phyloP scores from a whole-genome alignment of 805 yeast genomes.

The Wickerhamiella shivajii region DNA sequence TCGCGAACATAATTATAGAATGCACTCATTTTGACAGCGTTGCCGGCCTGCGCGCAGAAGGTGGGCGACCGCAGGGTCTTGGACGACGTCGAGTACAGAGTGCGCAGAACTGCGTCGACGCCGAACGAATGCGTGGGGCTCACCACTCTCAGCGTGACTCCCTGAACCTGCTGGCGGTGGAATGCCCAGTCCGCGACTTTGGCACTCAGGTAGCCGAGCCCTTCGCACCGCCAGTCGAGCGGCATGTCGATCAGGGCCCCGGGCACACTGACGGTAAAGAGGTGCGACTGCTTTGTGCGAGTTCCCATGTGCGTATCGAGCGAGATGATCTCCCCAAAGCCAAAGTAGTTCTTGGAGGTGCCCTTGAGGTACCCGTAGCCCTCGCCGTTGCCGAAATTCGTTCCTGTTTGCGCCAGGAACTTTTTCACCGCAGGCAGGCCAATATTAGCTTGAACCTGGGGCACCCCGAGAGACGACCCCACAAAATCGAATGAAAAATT shows the following conservation, averaged over 20 bases:
- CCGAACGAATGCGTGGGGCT: constrained; percentile 36
- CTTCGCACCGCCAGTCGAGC: constrained; percentile 36
- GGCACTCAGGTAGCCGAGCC: constrained; percentile 35
- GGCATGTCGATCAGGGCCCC: constrained; percentile 30
- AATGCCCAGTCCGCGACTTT: constrained; percentile 40
- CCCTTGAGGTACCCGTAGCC: constrained; percentile 86
- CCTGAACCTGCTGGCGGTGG: constrained; percentile 38
- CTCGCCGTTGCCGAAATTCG: constrained; percentile 92
- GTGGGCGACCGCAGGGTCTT: constrained; percentile 34
- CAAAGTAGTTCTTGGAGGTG: constrained; percentile 45
- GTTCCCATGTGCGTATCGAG: constrained; percentile 47
- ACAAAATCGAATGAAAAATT: constrained; percentile 13
- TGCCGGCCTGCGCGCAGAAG: constrained; percentile 45
- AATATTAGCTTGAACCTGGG: constrained; percentile 11
- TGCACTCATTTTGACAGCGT: constrained; percentile 43
- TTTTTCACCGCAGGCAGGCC: constrained; percentile 33
- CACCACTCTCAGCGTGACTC: constrained; percentile 28
- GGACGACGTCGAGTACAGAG: constrained; percentile 32
- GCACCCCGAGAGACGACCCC: constrained; percentile 5
- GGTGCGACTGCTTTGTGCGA: constrained; percentile 40
- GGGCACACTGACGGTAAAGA: constrained; percentile 39
- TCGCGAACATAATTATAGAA: constrained; percentile 32
- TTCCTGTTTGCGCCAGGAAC: constrained; percentile 80
- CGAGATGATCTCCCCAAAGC: constrained; percentile 51
- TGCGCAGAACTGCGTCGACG: constrained; percentile 43